phyloP scores from a whole-genome alignment of 1,284 basidiomycete genomes.

The Bjerkandera adusta region DNA sequence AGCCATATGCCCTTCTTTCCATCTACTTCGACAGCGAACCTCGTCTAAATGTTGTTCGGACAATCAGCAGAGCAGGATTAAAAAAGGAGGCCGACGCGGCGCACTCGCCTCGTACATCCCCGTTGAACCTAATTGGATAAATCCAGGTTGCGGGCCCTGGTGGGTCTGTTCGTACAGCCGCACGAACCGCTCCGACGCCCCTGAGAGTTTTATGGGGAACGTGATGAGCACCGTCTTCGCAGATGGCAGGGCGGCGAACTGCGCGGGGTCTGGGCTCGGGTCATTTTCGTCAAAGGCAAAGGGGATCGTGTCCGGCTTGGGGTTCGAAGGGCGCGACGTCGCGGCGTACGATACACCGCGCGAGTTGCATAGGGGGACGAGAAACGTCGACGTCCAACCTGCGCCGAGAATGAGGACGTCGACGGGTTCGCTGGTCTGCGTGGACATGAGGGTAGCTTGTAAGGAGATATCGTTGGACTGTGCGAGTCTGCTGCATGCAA shows the following conservation, averaged over 20 bases:
- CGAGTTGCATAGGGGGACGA: conserved; percentile 50
- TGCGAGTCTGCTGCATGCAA: neutral
- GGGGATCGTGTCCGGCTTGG: conserved; percentile 37
- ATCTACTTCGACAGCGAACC: too few species aligned
- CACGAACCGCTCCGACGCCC: conserved; percentile 40
- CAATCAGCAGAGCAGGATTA: neutral
- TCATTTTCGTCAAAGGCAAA: conserved; percentile 47
- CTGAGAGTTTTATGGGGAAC: conserved; percentile 52
- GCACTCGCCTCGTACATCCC: conserved; percentile 59
- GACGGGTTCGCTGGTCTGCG: conserved; percentile 24
- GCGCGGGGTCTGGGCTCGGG: conserved; percentile 35
- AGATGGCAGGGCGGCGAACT: conserved; percentile 48
- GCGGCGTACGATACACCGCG: conserved; percentile 46
- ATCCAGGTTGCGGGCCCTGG: conserved; percentile 26
- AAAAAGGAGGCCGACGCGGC: neutral
- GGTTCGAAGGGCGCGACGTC: conserved; percentile 51
- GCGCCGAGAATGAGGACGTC: conserved; percentile 66
- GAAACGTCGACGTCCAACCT: conserved; percentile 68
- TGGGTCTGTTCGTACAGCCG: conserved; percentile 34
- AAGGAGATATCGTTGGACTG: neutral
- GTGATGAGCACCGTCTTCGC: conserved; percentile 60
- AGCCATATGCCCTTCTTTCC: conserved; percentile 31
- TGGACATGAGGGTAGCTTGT: conserved; percentile 7
- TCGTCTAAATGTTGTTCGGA: too few species aligned
- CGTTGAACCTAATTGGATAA: conserved; percentile 61